These are phyloP conservation scores for Pestalotiopsis sp. DNA, from an alignment of 2,329 filamentous ascomycete species.

Conservation along the genomic window DNA sequence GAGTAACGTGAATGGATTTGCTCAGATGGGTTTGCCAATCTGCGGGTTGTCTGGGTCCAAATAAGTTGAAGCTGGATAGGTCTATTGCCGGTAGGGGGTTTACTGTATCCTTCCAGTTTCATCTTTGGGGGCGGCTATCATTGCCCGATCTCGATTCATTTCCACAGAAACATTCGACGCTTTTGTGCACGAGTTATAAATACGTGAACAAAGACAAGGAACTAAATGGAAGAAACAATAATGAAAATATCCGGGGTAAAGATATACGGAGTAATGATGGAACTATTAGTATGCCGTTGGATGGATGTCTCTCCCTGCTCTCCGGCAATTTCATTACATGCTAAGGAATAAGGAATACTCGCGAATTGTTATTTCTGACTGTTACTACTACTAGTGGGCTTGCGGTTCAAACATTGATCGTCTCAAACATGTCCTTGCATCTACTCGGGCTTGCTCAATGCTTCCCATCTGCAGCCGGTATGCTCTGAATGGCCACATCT, in stretches of 20 bases:
- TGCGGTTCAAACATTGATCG: slow-evolving; percentile 11
- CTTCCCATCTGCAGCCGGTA: background rate
- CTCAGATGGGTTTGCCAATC: background rate
- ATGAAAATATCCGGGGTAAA: background rate
- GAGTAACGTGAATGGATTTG: background rate
- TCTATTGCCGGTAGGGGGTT: background rate
- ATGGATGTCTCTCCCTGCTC: slow-evolving; percentile 2
- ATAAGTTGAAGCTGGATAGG: background rate
- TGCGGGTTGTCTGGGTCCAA: background rate
- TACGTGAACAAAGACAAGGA: background rate
- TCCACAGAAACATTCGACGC: background rate
- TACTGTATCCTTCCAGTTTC: background rate
- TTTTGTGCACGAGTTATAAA: background rate
- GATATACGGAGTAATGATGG: background rate
- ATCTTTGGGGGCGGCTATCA: background rate
- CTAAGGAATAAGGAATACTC: background rate
- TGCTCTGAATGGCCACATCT: background rate
- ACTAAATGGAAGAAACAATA: background rate
- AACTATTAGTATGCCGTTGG: background rate
- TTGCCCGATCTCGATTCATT: background rate
- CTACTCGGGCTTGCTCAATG: background rate
- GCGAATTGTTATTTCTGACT: background rate
- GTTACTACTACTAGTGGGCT: background rate
- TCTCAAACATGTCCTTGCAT: slow-evolving; percentile 6
- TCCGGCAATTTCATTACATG: background rate